Percentiles rank a stretch among this genome's conserved stretches.
These are phyloP conservation scores for Trypanosoma vivax DNA, from an alignment of 208 protist genomes.

Conservation along the genomic window DNA sequence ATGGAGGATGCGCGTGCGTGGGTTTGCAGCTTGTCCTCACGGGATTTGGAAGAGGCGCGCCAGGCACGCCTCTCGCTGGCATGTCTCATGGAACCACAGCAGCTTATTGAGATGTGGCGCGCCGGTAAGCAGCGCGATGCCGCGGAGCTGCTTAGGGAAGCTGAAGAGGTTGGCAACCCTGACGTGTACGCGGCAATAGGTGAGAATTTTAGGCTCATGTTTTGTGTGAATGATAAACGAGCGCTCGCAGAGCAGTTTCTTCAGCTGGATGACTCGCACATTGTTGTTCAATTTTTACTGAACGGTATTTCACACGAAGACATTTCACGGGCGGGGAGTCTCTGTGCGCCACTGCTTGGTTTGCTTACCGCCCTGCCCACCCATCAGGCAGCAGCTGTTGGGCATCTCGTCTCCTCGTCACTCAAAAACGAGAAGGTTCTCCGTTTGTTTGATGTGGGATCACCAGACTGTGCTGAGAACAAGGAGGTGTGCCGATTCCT, in stretches of 20 bases:
- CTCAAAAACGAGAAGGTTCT: conserved; percentile 48
- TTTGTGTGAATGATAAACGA: neutral
- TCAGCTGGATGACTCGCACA: conserved; percentile 15
- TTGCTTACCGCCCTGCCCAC: conserved; percentile 2
- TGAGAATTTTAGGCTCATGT: conserved; percentile 14
- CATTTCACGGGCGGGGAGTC: conserved; percentile 16
- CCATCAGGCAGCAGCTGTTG: conserved; percentile 15
- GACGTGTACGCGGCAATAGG: conserved; percentile 50
- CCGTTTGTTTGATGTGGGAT: conserved; percentile 68
- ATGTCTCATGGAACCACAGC: conserved; percentile 7
- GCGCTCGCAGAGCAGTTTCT: conserved; percentile 20
- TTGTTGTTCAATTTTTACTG: conserved; percentile 39
- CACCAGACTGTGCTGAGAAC: conserved; percentile 36
- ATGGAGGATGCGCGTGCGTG: conserved; percentile 7
- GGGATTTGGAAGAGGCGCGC: conserved; percentile 4
- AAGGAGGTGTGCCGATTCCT: conserved; percentile 33
- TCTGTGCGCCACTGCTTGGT: conserved; percentile 10
- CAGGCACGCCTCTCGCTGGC: conserved; percentile 11
- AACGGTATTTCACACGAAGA: conserved; percentile 12
- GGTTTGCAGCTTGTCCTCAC: conserved; percentile 9
- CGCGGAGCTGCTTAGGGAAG: conserved; percentile 30
- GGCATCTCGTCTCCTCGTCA: conserved; percentile 24
- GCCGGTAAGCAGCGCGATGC: neutral
- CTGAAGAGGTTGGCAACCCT: conserved; percentile 25
- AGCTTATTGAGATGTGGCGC: conserved; percentile 13